Base-by-base conservation (phyloP, 225 moss, liverwort and hornwort species). In the Bryoerythrophyllum caledonicum region DNA sequence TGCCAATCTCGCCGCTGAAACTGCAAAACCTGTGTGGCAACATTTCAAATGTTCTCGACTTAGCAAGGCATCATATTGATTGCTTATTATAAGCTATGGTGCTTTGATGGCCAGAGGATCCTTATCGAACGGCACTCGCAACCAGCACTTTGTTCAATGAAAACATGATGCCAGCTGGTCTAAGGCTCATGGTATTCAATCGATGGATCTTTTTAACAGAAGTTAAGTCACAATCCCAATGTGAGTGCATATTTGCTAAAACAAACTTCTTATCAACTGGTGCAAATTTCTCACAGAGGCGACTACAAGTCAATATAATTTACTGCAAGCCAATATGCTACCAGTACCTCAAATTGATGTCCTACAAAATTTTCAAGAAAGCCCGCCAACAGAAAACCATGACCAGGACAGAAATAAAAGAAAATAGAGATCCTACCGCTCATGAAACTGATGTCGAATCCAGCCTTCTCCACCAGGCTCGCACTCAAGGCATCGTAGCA, bases 401-500 rank as follows among this genome's bases (percentile, higher is more conserved):
- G 46, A 14, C 68, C 19, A 55, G 37, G 21, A 80, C 52, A 69
- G 43, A 43, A 19, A 28, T 35, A 35, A 52, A 61, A 40, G 58
- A 20, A 37, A 35, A 74, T 10, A 49, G 44, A 63, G 51, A 21
- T 19, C 63, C 67, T 61, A 97, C 96, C 96, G 71, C 96, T 93
- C 88, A 90, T 93, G 69, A 97, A 97, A 24, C 91, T 69, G 63
- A 82, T 69, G 30, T 82, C 82, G 53, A 97, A 97, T 61, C 96
- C 94, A 69, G 96, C 94, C 74, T 84, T 88, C 94, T 97, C 92
- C 74, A 97, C 94, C 60, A 97, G 81, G 60, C 80, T 91, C 70
- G 96, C 96, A 84, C 96, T 97, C 76, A 97, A 80, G 43, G 89
- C 96, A 80, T 97, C 96, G 65, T 90, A 90, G 68, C 96, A 97